Evolutionary conservation across 306 rosid genomes (phyloP).

Genomic region (Lupinus albus): DNA sequence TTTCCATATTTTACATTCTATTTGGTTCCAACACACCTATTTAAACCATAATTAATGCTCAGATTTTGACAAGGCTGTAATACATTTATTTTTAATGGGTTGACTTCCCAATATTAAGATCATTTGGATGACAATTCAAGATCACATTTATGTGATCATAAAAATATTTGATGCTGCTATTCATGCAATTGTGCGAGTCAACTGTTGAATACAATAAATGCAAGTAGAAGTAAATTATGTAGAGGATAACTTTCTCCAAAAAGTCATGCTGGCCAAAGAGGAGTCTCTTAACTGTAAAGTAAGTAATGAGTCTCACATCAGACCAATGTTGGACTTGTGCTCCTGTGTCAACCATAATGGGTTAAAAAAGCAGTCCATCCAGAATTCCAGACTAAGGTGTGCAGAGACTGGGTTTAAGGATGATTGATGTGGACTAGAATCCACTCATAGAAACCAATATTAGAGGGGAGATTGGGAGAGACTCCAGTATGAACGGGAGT

Average conservation of each 20-base stretch:
- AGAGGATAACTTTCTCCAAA: neutral
- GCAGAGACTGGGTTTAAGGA: neutral
- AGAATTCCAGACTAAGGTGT: neutral
- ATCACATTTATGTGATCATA: neutral
- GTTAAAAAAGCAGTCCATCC: constrained; percentile 1
- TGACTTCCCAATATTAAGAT: neutral
- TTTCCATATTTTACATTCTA: neutral
- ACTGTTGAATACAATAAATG: constrained; percentile 11
- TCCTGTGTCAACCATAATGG: neutral
- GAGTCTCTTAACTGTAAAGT: neutral
- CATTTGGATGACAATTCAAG: neutral
- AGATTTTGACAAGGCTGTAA: neutral
- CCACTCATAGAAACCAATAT: neutral
- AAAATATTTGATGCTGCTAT: constrained; percentile 3
- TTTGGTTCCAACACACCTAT: constrained; percentile 8
- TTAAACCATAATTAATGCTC: constrained; percentile 3
- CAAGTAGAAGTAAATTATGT: neutral
- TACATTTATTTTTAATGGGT: neutral
- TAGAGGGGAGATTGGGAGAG: neutral
- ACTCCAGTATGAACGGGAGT: neutral
- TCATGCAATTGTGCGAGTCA: neutral
- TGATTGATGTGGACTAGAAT: constrained; percentile 4
- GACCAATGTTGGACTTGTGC: neutral
- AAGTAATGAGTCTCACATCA: neutral
- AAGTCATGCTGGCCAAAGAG: neutral